These are phyloP conservation scores for Linderina pennispora DNA, from an alignment of 192 early-diverging fungal genomes.

Conservation along the genomic window DNA sequence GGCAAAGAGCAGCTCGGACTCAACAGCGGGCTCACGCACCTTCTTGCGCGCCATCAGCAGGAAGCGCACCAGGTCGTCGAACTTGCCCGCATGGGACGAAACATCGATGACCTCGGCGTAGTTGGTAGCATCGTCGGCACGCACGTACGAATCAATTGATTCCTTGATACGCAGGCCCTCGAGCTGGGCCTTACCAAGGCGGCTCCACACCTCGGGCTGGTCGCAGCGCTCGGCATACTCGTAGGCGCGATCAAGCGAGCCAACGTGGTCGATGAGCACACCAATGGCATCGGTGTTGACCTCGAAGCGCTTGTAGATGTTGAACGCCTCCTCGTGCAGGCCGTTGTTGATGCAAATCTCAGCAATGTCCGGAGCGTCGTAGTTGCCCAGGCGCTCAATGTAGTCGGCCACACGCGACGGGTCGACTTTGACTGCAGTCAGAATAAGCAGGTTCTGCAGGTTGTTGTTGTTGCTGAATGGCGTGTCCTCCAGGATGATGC, in stretches of 20 bases:
- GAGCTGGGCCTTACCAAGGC: constrained; percentile 92
- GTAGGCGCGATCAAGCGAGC: constrained; percentile 89
- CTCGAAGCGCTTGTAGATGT: constrained; percentile 92
- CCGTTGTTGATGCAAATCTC: constrained; percentile 86
- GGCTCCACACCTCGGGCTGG: constrained; percentile 90
- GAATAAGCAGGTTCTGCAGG: constrained; percentile 94
- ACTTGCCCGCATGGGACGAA: constrained; percentile 79
- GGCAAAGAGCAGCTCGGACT: constrained; percentile 92
- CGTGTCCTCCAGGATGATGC: constrained; percentile 88
- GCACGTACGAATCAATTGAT: constrained; percentile 95
- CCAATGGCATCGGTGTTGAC: constrained; percentile 83
- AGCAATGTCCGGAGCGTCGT: constrained; percentile 96
- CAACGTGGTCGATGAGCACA: constrained; percentile 90
- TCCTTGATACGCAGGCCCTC: constrained; percentile 87
- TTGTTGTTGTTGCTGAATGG: constrained; percentile 94
- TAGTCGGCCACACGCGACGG: constrained; percentile 91
- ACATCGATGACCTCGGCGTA: constrained; percentile 82
- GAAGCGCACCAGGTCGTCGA: constrained; percentile 91
- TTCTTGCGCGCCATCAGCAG: constrained; percentile 94
- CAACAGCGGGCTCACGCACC: constrained; percentile 91
- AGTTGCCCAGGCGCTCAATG: constrained; percentile 91
- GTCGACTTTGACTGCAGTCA: constrained; percentile 97
- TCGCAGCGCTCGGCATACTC: constrained; percentile 95
- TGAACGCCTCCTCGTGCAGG: constrained; percentile 93
- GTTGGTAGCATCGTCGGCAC: constrained; percentile 88